A percentile compares a stretch with the other conserved stretches of the same genome.
These are phyloP conservation scores for Pleurotus tuber-regium DNA, from an alignment of 768 basidiomycete species.

Conservation along the genomic window DNA sequence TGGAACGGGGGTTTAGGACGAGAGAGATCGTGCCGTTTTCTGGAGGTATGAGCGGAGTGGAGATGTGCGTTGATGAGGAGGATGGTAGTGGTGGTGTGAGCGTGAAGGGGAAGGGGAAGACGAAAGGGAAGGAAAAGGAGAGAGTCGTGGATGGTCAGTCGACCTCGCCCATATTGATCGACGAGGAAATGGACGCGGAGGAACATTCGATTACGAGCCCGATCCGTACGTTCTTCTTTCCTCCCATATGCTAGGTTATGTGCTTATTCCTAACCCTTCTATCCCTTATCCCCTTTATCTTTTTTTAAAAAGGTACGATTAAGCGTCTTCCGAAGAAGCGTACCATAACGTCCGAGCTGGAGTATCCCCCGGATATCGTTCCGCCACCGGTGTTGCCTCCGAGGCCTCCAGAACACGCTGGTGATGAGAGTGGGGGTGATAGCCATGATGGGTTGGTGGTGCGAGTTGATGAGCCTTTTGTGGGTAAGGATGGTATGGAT, in stretches of 20 bases:
- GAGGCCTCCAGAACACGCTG: conserved; percentile 5
- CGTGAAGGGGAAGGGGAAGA: conserved; percentile 25
- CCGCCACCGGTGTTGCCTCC: background rate
- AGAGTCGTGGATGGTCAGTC: conserved; percentile 14
- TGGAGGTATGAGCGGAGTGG: conserved; percentile 64
- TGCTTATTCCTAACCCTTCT: background rate
- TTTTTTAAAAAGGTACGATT: background rate
- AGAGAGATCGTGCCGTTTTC: conserved; percentile 51
- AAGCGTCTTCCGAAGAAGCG: conserved; percentile 7
- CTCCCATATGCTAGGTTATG: background rate
- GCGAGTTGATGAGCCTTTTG: no score
- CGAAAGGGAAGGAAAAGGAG: conserved; percentile 18
- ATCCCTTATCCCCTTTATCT: background rate
- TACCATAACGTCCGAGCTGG: conserved; percentile 9
- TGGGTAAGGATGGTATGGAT: background rate
- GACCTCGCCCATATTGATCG: background rate
- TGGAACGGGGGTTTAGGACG: conserved; percentile 59
- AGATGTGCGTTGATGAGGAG: conserved; percentile 32
- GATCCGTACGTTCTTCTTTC: background rate
- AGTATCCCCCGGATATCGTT: background rate
- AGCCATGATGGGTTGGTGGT: no score
- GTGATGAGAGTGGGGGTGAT: no score
- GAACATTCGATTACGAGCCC: no score
- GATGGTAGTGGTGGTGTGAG: conserved; percentile 14
- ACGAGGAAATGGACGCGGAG: background rate